Base-by-base conservation (phyloP, 768 basidiomycete genomes). In the Phanerochaete carnosa region DNA sequence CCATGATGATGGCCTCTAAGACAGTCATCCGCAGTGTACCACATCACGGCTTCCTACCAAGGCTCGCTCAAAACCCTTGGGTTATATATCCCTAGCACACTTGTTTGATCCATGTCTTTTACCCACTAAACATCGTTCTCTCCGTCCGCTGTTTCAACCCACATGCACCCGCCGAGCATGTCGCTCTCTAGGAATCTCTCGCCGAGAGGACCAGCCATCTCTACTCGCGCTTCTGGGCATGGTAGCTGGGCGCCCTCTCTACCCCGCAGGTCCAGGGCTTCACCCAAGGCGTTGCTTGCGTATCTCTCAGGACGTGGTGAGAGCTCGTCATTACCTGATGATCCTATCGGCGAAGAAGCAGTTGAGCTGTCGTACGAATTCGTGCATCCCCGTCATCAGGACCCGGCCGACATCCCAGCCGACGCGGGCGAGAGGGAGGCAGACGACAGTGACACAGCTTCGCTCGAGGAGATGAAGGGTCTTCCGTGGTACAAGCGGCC, bases 401-500 rank as follows among this genome's bases (percentile, higher is more conserved):
- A 80, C n/a, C n/a, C n/a, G n/a, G n/a, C n/a, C n/a, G n/a, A 78
- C 15, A 74, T 75, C 55, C 72, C 74, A 26, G 74, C 75, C 55
- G 57, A 61, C 13, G 57, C 62, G 56, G 63, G 68, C 35, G 61
- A 69, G 52, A 59, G 70, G 16, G 61, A 65, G 23, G 62, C 65
- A 37, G 63, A 62, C 11, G 35, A 22, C 13, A 55, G 54, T 45
- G 61, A 62, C 37, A 23, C 57, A 13, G 46, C 39, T 5, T 62
- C 61, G 47, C n/a, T 57, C 45, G 57, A 68, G 16, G 58, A 67
- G 63, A 62, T 73, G 62, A 66, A 70, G 59, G 63, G 43, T 2
- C 75, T 80, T 46, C 86, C 89, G 2, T 92, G 90, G 90, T 92
- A 87, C 83, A 90, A 77, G 73, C 76, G 81, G 43, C 89, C 91